Evolutionary conservation across 495 filamentous ascomycete species (phyloP).

Genomic region (Daldinia grandis): DNA sequence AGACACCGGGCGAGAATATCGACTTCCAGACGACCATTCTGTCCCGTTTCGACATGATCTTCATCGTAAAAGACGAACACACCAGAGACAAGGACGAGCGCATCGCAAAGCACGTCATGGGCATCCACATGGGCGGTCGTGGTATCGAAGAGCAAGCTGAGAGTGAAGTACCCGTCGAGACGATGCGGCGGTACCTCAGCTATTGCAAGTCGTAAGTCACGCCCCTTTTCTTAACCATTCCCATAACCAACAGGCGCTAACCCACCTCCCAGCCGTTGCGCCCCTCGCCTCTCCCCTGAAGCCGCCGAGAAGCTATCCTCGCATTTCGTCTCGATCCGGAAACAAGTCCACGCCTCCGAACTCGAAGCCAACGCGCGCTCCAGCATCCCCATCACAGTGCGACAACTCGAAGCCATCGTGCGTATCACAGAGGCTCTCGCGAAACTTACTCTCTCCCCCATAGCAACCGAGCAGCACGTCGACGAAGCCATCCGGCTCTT

Average conservation of each 20-base stretch:
- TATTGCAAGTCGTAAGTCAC: slow-evolving; percentile 89
- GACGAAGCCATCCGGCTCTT: slow-evolving; percentile 98
- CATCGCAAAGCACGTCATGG: slow-evolving; percentile 97
- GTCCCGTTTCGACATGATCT: slow-evolving; percentile 99
- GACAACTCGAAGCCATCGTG: slow-evolving; percentile 95
- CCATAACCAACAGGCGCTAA: slow-evolving; percentile 47
- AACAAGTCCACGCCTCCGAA: slow-evolving; percentile 92
- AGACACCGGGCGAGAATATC: slow-evolving; percentile 97
- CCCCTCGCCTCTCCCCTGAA: slow-evolving; percentile 88
- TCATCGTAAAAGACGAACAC: slow-evolving; percentile 97
- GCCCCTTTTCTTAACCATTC: neutral
- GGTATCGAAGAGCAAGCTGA: slow-evolving; percentile 84
- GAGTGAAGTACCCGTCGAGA: slow-evolving; percentile 89
- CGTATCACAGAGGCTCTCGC: slow-evolving; percentile 97
- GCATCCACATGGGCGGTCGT: slow-evolving; percentile 92
- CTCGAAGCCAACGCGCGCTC: slow-evolving; percentile 85
- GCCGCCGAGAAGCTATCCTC: slow-evolving; percentile 96
- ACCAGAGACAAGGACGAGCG: slow-evolving; percentile 87
- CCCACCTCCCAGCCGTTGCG: slow-evolving; percentile 71
- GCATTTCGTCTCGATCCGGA: slow-evolving; percentile 95
- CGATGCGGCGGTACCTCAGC: slow-evolving; percentile 97
- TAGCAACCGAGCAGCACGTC: slow-evolving; percentile 90
- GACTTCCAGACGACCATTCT: slow-evolving; percentile 99
- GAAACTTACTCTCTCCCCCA: slow-evolving; percentile 83
- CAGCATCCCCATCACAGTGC: slow-evolving; percentile 95